A percentile compares a stretch with the other conserved stretches of the same genome.
Evolutionary conservation across 345 rosid species (phyloP).

Genomic region (Salix suchowensis): DNA sequence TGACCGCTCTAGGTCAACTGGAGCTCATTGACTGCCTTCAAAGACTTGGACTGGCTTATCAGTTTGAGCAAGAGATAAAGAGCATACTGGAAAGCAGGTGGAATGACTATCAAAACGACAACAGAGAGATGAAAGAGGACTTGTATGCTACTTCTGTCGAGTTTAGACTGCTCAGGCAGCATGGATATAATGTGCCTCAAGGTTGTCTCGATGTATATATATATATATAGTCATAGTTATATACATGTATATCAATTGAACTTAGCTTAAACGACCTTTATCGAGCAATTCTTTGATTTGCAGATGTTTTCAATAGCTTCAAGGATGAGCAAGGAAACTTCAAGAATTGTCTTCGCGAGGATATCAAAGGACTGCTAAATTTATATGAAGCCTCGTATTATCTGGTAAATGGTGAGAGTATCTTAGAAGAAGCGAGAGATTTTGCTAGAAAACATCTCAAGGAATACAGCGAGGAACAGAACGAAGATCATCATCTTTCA

Average conservation of each 20-base stretch:
- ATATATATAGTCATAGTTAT: not conserved
- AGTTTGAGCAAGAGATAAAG: no score
- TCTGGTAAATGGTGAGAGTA: conserved; percentile 16
- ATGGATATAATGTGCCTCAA: conserved; percentile 1
- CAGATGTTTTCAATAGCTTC: conserved; percentile 23
- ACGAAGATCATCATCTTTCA: not conserved
- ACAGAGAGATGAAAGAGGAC: not conserved
- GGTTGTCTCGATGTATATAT: not conserved
- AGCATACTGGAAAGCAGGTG: no score
- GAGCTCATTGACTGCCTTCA: no score
- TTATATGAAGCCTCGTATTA: conserved; percentile 37
- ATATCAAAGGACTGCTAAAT: conserved; percentile 23
- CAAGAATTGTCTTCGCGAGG: conserved; percentile 14
- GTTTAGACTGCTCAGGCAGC: conserved; percentile 8
- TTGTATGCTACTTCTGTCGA: conserved; percentile 1
- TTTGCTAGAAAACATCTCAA: conserved; percentile 20
- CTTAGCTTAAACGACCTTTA: no score
- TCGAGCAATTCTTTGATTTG: not conserved
- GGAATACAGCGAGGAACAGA: conserved; percentile 1
- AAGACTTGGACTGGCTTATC: no score
- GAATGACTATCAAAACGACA: no score
- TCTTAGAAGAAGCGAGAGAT: conserved; percentile 25
- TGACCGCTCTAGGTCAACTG: no score
- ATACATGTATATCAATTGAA: not conserved
- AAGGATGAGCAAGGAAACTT: conserved; percentile 11